A percentile compares a stretch with the other conserved stretches of the same genome.
These are phyloP conservation scores for Themeda triandra DNA, from an alignment of 176 grass and related monocot species.

Conservation along the genomic window DNA sequence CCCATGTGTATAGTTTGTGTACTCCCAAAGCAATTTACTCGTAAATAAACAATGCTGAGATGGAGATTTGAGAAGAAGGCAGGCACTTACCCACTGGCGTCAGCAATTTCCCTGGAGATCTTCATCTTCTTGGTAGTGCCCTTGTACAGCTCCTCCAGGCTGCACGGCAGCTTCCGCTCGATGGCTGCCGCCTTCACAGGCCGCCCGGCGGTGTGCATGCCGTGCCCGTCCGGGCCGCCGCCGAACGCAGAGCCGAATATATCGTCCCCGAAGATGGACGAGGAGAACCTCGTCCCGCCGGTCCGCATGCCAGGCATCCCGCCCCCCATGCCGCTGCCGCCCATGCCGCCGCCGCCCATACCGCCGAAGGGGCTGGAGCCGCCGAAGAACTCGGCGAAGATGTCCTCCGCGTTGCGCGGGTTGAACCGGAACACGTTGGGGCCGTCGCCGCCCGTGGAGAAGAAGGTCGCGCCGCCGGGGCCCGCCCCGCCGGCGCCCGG, in stretches of 20 bases:
- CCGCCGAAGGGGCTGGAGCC: constrained; percentile 71
- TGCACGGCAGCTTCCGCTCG: constrained; percentile 74
- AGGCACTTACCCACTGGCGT: constrained; percentile 63
- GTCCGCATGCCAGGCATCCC: constrained; percentile 42
- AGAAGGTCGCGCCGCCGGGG: constrained; percentile 53
- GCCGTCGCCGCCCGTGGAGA: constrained; percentile 59
- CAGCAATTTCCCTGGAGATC: constrained; percentile 86
- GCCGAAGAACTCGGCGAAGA: constrained; percentile 95
- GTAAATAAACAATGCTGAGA: not conserved
- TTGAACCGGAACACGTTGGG: constrained; percentile 73
- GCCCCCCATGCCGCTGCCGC: constrained; percentile 40
- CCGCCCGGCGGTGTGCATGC: constrained; percentile 47
- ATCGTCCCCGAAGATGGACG: constrained; percentile 67
- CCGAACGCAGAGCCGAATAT: constrained; percentile 52
- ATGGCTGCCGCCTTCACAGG: constrained; percentile 58
- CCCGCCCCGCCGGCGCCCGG: constrained; percentile 44
- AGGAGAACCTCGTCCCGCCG: constrained; percentile 51
- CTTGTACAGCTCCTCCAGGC: constrained; percentile 89
- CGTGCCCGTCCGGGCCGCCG: constrained; percentile 10
- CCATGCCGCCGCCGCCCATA: constrained; percentile 65
- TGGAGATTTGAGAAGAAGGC: not conserved
- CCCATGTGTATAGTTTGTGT: no score
- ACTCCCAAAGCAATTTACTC: no score
- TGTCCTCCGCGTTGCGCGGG: constrained; percentile 85
- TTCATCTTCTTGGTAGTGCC: constrained; percentile 97